Conservation (phyloP, 179 eudicot genomes). For the Gypsophila paniculata region DNA sequence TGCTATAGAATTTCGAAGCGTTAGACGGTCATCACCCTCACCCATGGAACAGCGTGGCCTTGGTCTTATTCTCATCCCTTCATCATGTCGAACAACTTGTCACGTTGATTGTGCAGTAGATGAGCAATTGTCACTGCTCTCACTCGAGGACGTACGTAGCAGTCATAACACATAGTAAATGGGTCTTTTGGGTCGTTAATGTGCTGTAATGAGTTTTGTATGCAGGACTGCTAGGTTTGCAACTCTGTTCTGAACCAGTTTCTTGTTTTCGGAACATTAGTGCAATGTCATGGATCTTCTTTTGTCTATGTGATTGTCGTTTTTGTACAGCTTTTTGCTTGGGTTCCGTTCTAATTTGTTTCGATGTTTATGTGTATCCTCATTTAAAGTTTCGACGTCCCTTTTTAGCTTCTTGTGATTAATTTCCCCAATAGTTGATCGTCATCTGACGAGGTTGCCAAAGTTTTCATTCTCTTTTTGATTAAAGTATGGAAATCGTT, state of each 20-base stretch:
- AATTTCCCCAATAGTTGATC: too few species aligned
- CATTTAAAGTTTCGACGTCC: too few species aligned
- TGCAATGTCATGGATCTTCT: not conserved
- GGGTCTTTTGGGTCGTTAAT: not conserved
- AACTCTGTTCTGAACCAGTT: not conserved
- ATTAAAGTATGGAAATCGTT: too few species aligned
- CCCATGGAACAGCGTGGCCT: constrained; percentile 84
- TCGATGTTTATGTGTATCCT: not conserved
- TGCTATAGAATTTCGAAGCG: constrained; percentile 71
- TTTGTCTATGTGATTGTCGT: not conserved
- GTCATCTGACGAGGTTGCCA: too few species aligned
- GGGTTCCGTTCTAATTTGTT: not conserved
- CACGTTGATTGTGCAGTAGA: constrained; percentile 70
- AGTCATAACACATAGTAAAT: not conserved
- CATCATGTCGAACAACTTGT: constrained; percentile 65
- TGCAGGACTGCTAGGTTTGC: not conserved
- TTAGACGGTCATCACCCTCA: constrained; percentile 58
- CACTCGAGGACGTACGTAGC: constrained; percentile 28
- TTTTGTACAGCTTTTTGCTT: not conserved
- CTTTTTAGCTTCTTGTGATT: too few species aligned
- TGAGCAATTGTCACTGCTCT: constrained; percentile 59
- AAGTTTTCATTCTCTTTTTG: too few species aligned
- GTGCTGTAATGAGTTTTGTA: not conserved
- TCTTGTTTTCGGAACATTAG: not conserved
- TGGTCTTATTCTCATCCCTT: constrained; percentile 82